Percentiles rank a stretch among this genome's conserved stretches.
These are phyloP conservation scores for Xylaria sp. DNA, from an alignment of 2,329 filamentous ascomycete species.

Conservation along the genomic window DNA sequence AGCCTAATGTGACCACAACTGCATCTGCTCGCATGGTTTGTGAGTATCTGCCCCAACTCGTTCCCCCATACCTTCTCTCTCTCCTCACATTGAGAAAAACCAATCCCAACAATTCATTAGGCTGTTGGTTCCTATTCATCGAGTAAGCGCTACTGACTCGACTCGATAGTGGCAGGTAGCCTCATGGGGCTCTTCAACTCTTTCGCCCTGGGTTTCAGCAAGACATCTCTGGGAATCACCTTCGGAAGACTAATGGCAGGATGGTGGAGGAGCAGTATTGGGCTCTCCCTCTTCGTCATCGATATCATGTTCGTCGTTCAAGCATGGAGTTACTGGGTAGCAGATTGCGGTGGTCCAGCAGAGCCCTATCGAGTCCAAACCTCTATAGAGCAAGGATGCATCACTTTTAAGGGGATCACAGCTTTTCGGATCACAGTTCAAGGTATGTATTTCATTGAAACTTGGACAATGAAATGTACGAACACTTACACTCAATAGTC, in stretches of 20 bases:
- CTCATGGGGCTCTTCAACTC: slow-evolving; percentile 40
- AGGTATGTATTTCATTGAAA: slow-evolving; percentile 12
- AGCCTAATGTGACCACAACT: slow-evolving; percentile 28
- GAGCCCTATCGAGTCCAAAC: slow-evolving; percentile 35
- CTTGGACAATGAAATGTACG: background rate
- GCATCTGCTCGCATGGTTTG: slow-evolving; percentile 20
- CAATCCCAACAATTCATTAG: background rate
- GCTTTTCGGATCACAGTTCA: slow-evolving; percentile 33
- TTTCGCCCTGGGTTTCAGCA: slow-evolving; percentile 37
- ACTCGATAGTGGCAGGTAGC: slow-evolving; percentile 32
- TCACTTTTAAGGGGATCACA: slow-evolving; percentile 27
- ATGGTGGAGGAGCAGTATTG: slow-evolving; percentile 37
- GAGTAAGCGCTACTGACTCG: slow-evolving; percentile 7
- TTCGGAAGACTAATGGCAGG: slow-evolving; percentile 36
- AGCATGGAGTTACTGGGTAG: slow-evolving; percentile 38
- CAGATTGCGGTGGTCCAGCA: slow-evolving; percentile 30
- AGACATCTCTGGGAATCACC: slow-evolving; percentile 37
- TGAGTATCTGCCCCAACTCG: slow-evolving; percentile 15
- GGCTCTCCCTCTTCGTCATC: slow-evolving; percentile 30
- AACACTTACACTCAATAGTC: slow-evolving; percentile 29
- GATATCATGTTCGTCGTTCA: slow-evolving; percentile 34
- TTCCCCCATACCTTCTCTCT: background rate
- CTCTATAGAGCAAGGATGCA: slow-evolving; percentile 10
- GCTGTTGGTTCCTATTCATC: no score
- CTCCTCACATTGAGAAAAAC: background rate